Base-by-base conservation (phyloP, 805 yeast genomes). In the Teunomyces panamensis region DNA sequence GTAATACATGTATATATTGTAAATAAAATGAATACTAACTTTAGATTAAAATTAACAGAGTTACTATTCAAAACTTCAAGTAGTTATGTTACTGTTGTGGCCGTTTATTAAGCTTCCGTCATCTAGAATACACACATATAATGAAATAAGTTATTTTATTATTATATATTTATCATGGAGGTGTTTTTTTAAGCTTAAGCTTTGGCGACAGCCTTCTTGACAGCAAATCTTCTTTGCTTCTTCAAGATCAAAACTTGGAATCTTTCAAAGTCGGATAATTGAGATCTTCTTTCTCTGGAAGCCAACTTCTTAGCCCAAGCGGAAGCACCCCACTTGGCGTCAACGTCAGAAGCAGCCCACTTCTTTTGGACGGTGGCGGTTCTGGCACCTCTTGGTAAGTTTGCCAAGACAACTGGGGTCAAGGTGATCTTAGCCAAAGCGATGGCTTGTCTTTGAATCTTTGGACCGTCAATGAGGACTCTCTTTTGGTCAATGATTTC, bases 401-500 rank as follows among this genome's bases (percentile, higher is more conserved):
- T 77, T 60, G 85, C 79, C 64, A 89, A 80, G 62, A 91, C 91
- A 69, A 89, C 78, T 74, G 96, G 96, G 66, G 99, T 94, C 75
- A 94, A 84, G 62, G 86, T 87, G 72, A 89, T 89, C 78, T 84
- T 88, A 69, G 84, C 88, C 74, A 94, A 85, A 63, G 86, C 69
- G 71, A 87, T 77, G 61, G 96, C 84, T 82, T 94, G 98, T 81
- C 99, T 89, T 71, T 87, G 81, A 67, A 94, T 87, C 68, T 84
- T 74, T 78, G 99, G 98, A 77, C 99, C 99, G 75, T 94, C 99
- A 69, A 94, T 77, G 73, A 94, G 87, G 69, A 84, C 98, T 81
- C 97, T 88, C 85, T 89, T 91, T 84, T 94, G 97, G 84, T 94
- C 98, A 73, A 94, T 88, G 81, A 94, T 89, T 84, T 94, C 99